Conservation (phyloP, 2,329 filamentous ascomycete genomes). For the Aureobasidium sp. region DNA sequence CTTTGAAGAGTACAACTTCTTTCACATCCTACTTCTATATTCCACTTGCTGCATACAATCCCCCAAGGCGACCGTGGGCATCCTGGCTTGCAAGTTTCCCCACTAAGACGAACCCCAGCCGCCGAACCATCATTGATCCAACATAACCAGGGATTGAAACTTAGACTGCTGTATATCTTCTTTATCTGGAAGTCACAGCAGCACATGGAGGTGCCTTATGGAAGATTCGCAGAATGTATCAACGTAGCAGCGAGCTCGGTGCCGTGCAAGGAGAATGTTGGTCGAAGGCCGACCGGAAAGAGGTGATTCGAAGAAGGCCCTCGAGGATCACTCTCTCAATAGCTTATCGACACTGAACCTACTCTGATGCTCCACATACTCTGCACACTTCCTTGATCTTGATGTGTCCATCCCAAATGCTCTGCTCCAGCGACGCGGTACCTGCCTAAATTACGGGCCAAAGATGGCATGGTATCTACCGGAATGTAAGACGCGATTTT, state of each 20-base stretch:
- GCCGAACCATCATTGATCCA: constrained; percentile 15
- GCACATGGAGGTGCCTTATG: constrained; percentile 13
- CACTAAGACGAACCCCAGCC: constrained; percentile 15
- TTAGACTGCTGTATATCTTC: no score
- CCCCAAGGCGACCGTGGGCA: background rate
- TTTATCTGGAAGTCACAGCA: no score
- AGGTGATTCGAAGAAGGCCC: background rate
- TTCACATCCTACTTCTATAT: background rate
- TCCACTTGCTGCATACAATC: background rate
- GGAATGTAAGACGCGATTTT: no score
- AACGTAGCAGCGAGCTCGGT: constrained; percentile 3
- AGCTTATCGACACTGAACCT: background rate
- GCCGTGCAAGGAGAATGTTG: background rate
- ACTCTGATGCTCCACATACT: no score
- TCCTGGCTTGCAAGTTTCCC: constrained; percentile 15
- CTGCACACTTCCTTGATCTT: no score
- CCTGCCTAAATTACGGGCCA: no score
- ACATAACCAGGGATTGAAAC: constrained; percentile 7
- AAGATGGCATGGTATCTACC: no score
- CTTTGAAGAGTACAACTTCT: no score
- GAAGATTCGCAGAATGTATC: constrained; percentile 12
- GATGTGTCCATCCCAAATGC: no score
- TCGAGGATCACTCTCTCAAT: constrained; percentile 4
- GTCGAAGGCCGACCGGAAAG: background rate
- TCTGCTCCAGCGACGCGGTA: no score